Percentiles rank a stretch among this genome's conserved stretches.
Conservation (phyloP, 129 eudicot genomes). For the Ambrosia trifida region DNA sequence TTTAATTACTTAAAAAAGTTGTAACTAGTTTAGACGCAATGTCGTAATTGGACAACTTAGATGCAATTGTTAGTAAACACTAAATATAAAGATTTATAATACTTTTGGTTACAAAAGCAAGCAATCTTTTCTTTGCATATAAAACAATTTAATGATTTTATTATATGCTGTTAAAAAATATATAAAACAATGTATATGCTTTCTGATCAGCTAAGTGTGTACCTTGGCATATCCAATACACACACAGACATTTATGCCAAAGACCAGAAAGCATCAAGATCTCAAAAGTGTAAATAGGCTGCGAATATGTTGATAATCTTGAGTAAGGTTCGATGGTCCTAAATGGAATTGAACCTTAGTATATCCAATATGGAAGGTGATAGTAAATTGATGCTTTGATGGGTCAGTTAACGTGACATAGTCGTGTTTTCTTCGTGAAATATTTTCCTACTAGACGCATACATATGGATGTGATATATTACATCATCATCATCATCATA, state of each 20-base stretch:
- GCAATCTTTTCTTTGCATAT: neutral
- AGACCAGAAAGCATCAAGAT: conserved; percentile 23
- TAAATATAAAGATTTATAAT: neutral
- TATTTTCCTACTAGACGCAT: too few species aligned
- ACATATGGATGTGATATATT: too few species aligned
- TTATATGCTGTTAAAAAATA: too few species aligned
- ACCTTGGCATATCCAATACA: conserved; percentile 14
- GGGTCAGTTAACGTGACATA: neutral
- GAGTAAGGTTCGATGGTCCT: conserved; percentile 3
- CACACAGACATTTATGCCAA: neutral
- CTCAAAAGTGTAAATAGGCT: neutral
- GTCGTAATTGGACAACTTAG: too few species aligned
- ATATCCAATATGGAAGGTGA: conserved; percentile 23
- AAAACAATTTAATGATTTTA: neutral
- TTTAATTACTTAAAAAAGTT: too few species aligned
- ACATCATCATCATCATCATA: too few species aligned
- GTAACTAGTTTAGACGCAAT: too few species aligned
- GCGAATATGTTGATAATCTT: conserved; percentile 7
- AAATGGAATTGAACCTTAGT: conserved; percentile 27
- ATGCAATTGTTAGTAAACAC: neutral
- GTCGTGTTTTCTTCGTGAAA: too few species aligned
- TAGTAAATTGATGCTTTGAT: neutral
- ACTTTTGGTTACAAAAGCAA: neutral
- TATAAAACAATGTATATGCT: neutral
- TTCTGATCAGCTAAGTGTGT: neutral